Evolutionary conservation across 345 rosid species (phyloP).

Genomic region (Populus alba): DNA sequence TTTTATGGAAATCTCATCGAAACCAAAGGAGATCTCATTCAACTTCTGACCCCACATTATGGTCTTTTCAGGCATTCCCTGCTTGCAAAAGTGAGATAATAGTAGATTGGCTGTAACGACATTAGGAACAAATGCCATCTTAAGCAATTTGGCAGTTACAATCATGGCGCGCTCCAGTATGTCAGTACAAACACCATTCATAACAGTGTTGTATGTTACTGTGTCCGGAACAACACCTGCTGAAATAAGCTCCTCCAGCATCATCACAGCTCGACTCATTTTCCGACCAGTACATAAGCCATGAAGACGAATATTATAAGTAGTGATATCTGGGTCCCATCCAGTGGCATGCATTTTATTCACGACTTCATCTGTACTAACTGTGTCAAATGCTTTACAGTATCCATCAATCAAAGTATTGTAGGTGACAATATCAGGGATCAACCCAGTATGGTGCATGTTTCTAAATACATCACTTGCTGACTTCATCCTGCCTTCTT

Average conservation of each 20-base stretch:
- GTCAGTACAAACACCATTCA: constrained; percentile 55
- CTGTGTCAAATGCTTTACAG: constrained; percentile 53
- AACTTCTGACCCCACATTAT: constrained; percentile 64
- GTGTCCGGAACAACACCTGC: constrained; percentile 57
- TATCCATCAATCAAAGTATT: constrained; percentile 67
- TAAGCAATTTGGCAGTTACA: constrained; percentile 64
- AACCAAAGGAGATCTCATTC: constrained; percentile 53
- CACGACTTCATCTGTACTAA: constrained; percentile 42
- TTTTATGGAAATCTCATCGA: constrained; percentile 53
- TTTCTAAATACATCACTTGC: constrained; percentile 43
- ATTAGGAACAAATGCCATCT: constrained; percentile 70
- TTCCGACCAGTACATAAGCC: constrained; percentile 42
- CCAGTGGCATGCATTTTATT: constrained; percentile 47
- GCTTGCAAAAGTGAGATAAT: constrained; percentile 60
- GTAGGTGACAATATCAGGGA: constrained; percentile 63
- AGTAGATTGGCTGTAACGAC: constrained; percentile 50
- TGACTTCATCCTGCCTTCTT: constrained; percentile 46
- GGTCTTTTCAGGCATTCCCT: constrained; percentile 65
- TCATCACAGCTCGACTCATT: constrained; percentile 48
- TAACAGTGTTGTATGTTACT: constrained; percentile 66
- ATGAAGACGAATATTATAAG: constrained; percentile 57
- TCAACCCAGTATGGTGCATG: constrained; percentile 48
- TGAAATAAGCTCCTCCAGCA: constrained; percentile 36
- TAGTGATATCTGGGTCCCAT: constrained; percentile 60
- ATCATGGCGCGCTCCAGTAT: constrained; percentile 55